phyloP scores from a whole-genome alignment of 352 stramenopile genomes.

The Phytophthora hibernalis region DNA sequence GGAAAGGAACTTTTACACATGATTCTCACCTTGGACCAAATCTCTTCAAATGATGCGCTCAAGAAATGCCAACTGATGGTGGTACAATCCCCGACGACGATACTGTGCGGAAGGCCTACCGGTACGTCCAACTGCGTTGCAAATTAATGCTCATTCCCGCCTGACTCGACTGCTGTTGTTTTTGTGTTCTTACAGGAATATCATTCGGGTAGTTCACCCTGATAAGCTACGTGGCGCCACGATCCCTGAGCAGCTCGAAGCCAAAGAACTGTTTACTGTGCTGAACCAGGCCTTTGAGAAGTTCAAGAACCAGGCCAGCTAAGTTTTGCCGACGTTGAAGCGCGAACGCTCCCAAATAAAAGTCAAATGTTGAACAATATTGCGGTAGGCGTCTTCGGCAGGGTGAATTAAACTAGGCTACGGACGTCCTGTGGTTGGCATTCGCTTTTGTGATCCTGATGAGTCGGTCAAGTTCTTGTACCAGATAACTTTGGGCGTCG shows the following conservation, averaged over 20 bases:
- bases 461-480: slow-evolving; percentile 69
- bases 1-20: slow-evolving; percentile 85
- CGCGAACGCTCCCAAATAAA: slow-evolving; percentile 11
- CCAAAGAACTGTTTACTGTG: slow-evolving; percentile 89
- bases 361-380: slow-evolving; percentile 22
- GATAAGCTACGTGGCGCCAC: slow-evolving; percentile 85
- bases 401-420: slow-evolving; percentile 4
- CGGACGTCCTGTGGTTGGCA: slow-evolving; percentile 19
- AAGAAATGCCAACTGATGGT: slow-evolving; percentile 81
- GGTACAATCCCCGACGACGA: slow-evolving; percentile 82
- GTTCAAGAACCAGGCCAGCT: slow-evolving; percentile 67
- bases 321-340: slow-evolving; percentile 2
- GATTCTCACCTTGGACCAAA: slow-evolving; percentile 87
- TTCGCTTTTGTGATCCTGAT: slow-evolving; percentile 47
- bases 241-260: slow-evolving; percentile 82
- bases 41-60: slow-evolving; percentile 75
- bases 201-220: slow-evolving; percentile 88
- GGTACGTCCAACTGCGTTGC: slow-evolving; percentile 41
- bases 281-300: slow-evolving; percentile 90
- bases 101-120: slow-evolving; percentile 84
- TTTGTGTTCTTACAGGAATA: slow-evolving; percentile 57
- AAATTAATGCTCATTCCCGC: not conserved
- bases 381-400: not conserved
- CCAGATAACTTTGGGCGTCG: slow-evolving; percentile 65
- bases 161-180: slow-evolving; percentile 2